Conservation (phyloP, 2,329 filamentous ascomycete species). For the Ophiocordyceps sinensis region DNA sequence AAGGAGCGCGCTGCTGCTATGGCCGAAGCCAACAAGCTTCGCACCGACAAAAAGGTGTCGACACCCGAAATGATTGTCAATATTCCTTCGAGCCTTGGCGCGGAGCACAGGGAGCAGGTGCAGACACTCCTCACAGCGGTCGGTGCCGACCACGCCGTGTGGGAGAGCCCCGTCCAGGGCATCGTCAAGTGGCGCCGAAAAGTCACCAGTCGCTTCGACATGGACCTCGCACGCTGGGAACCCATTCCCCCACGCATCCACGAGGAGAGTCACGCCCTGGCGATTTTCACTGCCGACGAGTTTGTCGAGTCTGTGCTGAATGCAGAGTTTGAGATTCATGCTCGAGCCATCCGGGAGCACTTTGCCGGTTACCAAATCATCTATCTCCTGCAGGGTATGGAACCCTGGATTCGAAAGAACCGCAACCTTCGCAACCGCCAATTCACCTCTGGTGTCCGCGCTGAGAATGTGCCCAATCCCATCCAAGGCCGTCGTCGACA, state of each 20-base stretch:
- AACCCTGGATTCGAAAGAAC: slow-evolving; percentile 53
- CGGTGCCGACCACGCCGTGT: slow-evolving; percentile 29
- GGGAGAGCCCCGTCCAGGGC: slow-evolving; percentile 30
- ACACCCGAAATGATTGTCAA: slow-evolving; percentile 67
- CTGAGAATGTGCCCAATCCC: slow-evolving; percentile 12
- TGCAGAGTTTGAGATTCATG: slow-evolving; percentile 42
- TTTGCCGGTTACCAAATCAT: slow-evolving; percentile 43
- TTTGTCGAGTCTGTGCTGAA: slow-evolving; percentile 47
- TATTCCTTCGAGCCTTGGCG: slow-evolving; percentile 42
- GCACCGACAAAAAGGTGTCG: slow-evolving; percentile 59
- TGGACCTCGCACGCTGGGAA: slow-evolving; percentile 48
- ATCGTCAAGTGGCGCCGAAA: slow-evolving; percentile 57
- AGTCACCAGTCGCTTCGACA: slow-evolving; percentile 47
- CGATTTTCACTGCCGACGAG: slow-evolving; percentile 46
- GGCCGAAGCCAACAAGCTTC: slow-evolving; percentile 58
- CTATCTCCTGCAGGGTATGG: slow-evolving; percentile 59
- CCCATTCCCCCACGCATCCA: slow-evolving; percentile 37
- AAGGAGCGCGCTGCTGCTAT: slow-evolving; percentile 52
- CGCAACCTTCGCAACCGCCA: slow-evolving; percentile 51
- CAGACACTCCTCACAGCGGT: slow-evolving; percentile 35
- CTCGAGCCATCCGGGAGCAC: slow-evolving; percentile 35
- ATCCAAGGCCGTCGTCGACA: slow-evolving; percentile 7
- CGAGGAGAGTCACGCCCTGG: slow-evolving; percentile 46
- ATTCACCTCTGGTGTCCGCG: slow-evolving; percentile 50
- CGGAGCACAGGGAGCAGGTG: slow-evolving; percentile 28